These are phyloP conservation scores for Dendrobium catenatum DNA, from an alignment of 106 monocot genomes.

Conservation along the genomic window DNA sequence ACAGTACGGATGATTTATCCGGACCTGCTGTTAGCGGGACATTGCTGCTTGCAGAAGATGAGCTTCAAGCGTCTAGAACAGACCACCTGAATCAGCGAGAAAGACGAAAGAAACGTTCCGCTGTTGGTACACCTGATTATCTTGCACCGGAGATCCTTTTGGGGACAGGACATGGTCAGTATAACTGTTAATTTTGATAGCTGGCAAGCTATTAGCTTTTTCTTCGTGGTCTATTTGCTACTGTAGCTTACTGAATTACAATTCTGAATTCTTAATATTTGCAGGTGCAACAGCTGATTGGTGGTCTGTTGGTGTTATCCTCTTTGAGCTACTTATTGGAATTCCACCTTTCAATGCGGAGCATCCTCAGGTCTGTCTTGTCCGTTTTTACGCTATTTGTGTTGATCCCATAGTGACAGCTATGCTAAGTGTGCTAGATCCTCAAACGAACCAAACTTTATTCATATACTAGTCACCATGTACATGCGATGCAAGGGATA, in stretches of 20 bases:
- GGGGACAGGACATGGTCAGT: slow-evolving; percentile 93
- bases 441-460: too few relatives aligned
- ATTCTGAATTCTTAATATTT: not conserved
- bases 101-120: slow-evolving; percentile 80
- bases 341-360: slow-evolving; percentile 99
- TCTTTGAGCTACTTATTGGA: slow-evolving; percentile 95
- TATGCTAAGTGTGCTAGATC: too few relatives aligned
- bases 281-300: slow-evolving; percentile 95
- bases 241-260: not conserved
- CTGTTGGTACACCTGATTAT: slow-evolving; percentile 99
- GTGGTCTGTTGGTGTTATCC: slow-evolving; percentile 99
- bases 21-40: slow-evolving; percentile 86
- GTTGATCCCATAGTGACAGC: too few relatives aligned
- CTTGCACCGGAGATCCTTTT: slow-evolving; percentile 94
- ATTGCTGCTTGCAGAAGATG: slow-evolving; percentile 84
- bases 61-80: slow-evolving; percentile 58
- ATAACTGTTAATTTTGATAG: not conserved
- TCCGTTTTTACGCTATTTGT: too few relatives aligned
- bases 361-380: slow-evolving; percentile 73
- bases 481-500: too few relatives aligned
- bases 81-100: slow-evolving; percentile 69
- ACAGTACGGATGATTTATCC: slow-evolving; percentile 96
- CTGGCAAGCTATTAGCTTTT: not conserved
- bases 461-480: too few relatives aligned
- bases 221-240: not conserved